These are phyloP conservation scores for Penicillium sp. DNA, from an alignment of 2,329 filamentous ascomycete species.

Conservation along the genomic window DNA sequence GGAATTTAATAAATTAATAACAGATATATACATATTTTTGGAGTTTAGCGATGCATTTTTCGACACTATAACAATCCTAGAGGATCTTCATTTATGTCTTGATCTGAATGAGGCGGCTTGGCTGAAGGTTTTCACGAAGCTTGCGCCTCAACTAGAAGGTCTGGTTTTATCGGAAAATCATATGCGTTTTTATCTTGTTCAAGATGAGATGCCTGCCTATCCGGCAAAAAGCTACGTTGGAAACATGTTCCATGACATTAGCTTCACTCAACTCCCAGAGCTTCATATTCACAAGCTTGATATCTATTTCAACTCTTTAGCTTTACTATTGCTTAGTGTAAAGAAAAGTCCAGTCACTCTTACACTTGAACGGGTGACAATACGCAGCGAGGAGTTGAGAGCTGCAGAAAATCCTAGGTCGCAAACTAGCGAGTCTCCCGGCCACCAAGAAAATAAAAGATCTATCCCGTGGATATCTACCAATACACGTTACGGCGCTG, in stretches of 20 bases:
- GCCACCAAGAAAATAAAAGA: not conserved
- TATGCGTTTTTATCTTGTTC: not conserved
- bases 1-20: too few species aligned
- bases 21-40: too few species aligned
- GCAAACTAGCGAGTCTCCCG: not conserved
- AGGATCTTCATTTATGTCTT: constrained; percentile 11
- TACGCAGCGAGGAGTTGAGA: not conserved
- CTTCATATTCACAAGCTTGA: constrained; percentile 8
- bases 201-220: not conserved
- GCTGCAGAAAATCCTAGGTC: not conserved
- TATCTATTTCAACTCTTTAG: constrained; percentile 7
- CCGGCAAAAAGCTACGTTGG: constrained; percentile 2
- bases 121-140: constrained; percentile 5
- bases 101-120: constrained; percentile 7
- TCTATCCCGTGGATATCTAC: too few species aligned
- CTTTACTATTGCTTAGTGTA: constrained; percentile 4
- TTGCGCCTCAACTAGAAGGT: constrained; percentile 7
- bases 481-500: too few species aligned
- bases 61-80: too few species aligned
- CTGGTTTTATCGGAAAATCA: constrained; percentile 6
- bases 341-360: constrained; percentile 8
- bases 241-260: not conserved
- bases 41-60: too few species aligned
- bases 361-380: not conserved
- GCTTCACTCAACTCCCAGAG: constrained; percentile 7